These are phyloP conservation scores for Calocera cornea DNA, from an alignment of 768 basidiomycete genomes.

Conservation along the genomic window DNA sequence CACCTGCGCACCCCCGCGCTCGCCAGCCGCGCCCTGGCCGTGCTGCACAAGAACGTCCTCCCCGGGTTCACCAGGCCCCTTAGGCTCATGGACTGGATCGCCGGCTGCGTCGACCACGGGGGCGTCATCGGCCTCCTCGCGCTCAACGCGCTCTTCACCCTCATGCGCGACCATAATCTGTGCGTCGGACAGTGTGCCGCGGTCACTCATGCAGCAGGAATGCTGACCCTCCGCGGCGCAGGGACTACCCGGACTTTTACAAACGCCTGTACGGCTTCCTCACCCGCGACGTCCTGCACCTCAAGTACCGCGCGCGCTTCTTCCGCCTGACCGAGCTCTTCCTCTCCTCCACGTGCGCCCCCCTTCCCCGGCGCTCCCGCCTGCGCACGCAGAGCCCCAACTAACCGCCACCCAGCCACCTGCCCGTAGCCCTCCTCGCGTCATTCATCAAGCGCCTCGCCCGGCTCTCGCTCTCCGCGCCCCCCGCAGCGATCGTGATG, in stretches of 20 bases:
- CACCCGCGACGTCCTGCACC: constrained; percentile 74
- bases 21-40: constrained; percentile 47
- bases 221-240: too few species aligned
- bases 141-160: constrained; percentile 76
- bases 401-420: constrained; percentile 39
- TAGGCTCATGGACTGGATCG: constrained; percentile 85
- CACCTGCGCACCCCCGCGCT: constrained; percentile 35
- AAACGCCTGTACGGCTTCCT: constrained; percentile 80
- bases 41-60: constrained; percentile 72
- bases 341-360: constrained; percentile 72
- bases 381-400: background rate
- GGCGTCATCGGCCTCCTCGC: constrained; percentile 77
- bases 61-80: constrained; percentile 69
- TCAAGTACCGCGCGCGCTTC: constrained; percentile 87
- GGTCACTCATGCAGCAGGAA: too few species aligned
- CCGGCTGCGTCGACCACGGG: constrained; percentile 69
- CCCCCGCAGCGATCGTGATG: constrained; percentile 83
- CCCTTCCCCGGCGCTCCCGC: background rate
- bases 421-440: constrained; percentile 82
- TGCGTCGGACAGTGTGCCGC: too few species aligned
- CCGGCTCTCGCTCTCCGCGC: constrained; percentile 67
- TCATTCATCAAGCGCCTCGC: constrained; percentile 89
- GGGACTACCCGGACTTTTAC: constrained; percentile 95
- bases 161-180: constrained; percentile 92
- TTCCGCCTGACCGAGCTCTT: constrained; percentile 87